Conservation (phyloP, 2,329 filamentous ascomycete genomes). For the Talaromyces islandicus region DNA sequence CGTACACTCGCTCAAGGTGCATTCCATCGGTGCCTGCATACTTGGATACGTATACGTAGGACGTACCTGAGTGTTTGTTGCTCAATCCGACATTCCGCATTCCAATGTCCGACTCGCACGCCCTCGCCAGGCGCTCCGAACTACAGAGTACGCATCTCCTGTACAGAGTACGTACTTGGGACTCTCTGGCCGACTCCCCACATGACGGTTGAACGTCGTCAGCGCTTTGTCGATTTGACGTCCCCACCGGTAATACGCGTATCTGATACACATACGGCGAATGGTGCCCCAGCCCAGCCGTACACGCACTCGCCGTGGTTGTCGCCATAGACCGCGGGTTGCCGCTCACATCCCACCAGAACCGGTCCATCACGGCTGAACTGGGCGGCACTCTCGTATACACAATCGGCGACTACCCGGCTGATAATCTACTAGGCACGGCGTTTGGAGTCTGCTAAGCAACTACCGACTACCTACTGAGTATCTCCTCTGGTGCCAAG, state of each 20-base stretch:
- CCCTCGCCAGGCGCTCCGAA: background rate
- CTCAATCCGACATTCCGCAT: background rate
- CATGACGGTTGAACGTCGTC: background rate
- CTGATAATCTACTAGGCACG: too few relatives aligned
- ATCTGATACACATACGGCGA: background rate
- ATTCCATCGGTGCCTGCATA: background rate
- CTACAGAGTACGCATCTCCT: background rate
- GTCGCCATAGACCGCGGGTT: background rate
- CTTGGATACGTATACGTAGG: too few relatives aligned
- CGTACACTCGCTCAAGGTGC: too few relatives aligned
- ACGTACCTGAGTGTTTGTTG: too few relatives aligned
- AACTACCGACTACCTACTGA: too few relatives aligned
- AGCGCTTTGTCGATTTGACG: background rate
- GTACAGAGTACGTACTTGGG: background rate
- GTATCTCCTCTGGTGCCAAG: too few relatives aligned
- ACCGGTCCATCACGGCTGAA: too few relatives aligned
- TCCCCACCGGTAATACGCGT: background rate
- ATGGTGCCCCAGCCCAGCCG: background rate
- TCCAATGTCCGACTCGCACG: background rate
- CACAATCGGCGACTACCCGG: too few relatives aligned
- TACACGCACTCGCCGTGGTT: background rate
- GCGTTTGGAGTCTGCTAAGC: too few relatives aligned
- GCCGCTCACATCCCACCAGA: background rate
- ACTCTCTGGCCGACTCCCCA: background rate
- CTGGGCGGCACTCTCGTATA: too few relatives aligned